Conservation (phyloP, 2,329 filamentous ascomycete genomes). For the Conoideocrella luteorostrata region DNA sequence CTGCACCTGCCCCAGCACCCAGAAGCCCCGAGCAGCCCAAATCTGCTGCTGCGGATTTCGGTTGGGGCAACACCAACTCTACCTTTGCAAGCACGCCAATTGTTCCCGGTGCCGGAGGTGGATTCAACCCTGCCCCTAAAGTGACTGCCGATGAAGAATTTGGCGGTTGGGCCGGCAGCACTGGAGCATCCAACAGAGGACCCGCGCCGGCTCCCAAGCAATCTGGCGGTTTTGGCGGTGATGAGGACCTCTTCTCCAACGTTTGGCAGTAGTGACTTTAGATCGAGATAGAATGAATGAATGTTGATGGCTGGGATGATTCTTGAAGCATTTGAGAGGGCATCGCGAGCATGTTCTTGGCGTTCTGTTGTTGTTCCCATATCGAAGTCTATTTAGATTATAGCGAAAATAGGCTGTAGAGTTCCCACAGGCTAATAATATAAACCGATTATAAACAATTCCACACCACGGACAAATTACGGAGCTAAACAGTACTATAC, state of each 20-base stretch:
- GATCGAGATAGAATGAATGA: background rate
- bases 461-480: no score
- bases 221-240: slow-evolving; percentile 53
- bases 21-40: slow-evolving; percentile 53
- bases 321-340: slow-evolving; percentile 10
- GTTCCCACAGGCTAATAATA: no score
- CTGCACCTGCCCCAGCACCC: slow-evolving; percentile 27
- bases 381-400: slow-evolving; percentile 26
- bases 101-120: slow-evolving; percentile 56
- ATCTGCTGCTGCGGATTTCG: slow-evolving; percentile 53
- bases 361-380: slow-evolving; percentile 23
- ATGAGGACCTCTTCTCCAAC: slow-evolving; percentile 90
- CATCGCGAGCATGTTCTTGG: slow-evolving; percentile 23
- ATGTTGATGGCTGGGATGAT: background rate
- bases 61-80: slow-evolving; percentile 42
- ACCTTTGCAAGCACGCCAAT: slow-evolving; percentile 55
- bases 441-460: background rate
- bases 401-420: slow-evolving; percentile 11
- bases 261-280: slow-evolving; percentile 67
- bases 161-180: slow-evolving; percentile 83
- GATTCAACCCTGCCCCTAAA: slow-evolving; percentile 58
- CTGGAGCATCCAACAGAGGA: slow-evolving; percentile 35
- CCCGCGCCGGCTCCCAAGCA: slow-evolving; percentile 44
- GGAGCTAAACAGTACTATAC: no score
- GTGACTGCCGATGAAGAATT: slow-evolving; percentile 91